A percentile compares a stretch with the other conserved stretches of the same genome.
Evolutionary conservation across 2,329 filamentous ascomycete species (phyloP).

Genomic region (Colletotrichum sp.): DNA sequence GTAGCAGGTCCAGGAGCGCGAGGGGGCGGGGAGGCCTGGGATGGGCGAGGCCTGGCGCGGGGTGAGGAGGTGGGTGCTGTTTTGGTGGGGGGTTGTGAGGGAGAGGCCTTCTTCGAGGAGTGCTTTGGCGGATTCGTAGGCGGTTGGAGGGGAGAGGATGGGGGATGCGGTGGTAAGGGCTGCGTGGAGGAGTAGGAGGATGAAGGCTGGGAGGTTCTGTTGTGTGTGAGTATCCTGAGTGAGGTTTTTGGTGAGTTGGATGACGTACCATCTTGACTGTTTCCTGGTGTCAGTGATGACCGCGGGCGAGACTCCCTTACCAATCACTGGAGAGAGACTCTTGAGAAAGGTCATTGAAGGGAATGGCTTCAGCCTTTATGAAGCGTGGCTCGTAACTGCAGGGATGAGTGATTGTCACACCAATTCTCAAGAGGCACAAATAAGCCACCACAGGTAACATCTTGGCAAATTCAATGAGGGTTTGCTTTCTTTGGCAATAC

Average conservation of each 20-base stretch:
- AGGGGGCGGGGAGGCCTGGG: neutral
- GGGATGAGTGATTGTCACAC: neutral
- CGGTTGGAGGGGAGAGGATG: neutral
- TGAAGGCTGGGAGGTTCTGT: neutral
- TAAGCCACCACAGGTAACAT: neutral
- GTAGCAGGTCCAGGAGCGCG: neutral
- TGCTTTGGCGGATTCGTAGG: neutral
- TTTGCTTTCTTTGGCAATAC: neutral
- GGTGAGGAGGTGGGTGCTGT: neutral
- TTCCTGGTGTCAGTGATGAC: neutral
- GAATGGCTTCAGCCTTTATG: neutral
- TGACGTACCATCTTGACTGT: neutral
- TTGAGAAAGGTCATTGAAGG: neutral
- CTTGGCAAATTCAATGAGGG: neutral
- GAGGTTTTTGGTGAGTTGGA: neutral
- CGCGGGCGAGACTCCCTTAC: neutral
- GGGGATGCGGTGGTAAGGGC: neutral
- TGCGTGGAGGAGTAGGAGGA: neutral
- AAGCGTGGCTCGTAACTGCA: rapidly evolving
- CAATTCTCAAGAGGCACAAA: neutral
- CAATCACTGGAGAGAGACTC: neutral
- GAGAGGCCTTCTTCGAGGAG: too few relatives aligned
- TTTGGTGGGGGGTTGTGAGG: neutral
- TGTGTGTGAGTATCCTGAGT: neutral
- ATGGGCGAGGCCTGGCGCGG: neutral